A percentile compares a stretch with the other conserved stretches of the same genome.
phyloP scores from a whole-genome alignment of 192 early-diverging fungal species.

The Coemansia erecta region DNA sequence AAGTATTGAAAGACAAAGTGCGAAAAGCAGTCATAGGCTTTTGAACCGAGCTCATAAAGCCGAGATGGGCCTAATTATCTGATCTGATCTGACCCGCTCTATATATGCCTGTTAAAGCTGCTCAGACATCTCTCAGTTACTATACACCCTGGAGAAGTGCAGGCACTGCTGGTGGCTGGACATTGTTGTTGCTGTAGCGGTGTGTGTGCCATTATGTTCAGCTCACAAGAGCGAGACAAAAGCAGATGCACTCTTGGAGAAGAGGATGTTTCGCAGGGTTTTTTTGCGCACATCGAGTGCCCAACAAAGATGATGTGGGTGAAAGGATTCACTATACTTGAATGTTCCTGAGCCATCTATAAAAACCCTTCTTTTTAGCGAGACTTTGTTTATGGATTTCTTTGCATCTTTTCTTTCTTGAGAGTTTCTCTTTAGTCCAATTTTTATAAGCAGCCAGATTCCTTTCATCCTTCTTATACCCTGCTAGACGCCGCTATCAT shows the following conservation, averaged over 20 bases:
- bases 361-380: slow-evolving; percentile 1
- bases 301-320: not conserved
- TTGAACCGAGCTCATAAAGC: not conserved
- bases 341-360: not conserved
- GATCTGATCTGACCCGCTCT: not conserved
- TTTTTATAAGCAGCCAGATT: not conserved
- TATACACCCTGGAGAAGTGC: not conserved
- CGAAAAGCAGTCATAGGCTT: not conserved
- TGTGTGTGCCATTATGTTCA: no score
- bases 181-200: no score
- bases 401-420: not conserved
- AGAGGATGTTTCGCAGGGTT: not conserved
- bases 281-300: not conserved
- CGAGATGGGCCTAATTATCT: not conserved
- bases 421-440: not conserved
- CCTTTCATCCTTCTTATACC: not conserved
- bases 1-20: no score
- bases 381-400: slow-evolving; percentile 3
- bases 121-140: not conserved
- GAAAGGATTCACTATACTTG: not conserved
- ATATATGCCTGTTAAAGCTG: not conserved
- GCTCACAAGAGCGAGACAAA: not conserved
- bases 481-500: not conserved
- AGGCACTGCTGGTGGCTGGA: not conserved
- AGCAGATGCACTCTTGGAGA: no score